A percentile compares a stretch with the other conserved stretches of the same genome.
Evolutionary conservation across 1,284 basidiomycete genomes (phyloP).

Genomic region (Marasmius fiardii): DNA sequence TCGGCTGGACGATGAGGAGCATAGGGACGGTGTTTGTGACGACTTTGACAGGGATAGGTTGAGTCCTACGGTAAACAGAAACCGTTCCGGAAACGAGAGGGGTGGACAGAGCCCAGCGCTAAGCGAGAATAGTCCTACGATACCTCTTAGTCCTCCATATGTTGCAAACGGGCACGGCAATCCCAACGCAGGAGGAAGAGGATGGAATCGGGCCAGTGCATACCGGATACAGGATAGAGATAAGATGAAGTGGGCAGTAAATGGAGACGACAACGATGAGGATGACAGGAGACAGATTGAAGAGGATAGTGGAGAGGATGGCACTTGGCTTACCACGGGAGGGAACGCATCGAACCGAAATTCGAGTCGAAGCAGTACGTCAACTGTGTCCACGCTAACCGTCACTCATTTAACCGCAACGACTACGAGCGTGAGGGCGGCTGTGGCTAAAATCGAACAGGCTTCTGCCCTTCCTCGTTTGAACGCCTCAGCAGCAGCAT

Average conservation of each 20-base stretch:
- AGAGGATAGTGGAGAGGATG: conserved; percentile 15
- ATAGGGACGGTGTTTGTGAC: background rate
- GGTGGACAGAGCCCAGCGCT: conserved; percentile 26
- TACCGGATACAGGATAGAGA: conserved; percentile 7
- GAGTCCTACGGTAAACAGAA: conserved; percentile 6
- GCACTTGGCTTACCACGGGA: conserved; percentile 16
- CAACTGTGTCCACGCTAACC: conserved; percentile 44
- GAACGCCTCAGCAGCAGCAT: background rate
- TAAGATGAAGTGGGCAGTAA: background rate
- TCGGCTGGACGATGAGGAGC: conserved; percentile 2
- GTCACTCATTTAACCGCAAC: conserved; percentile 38
- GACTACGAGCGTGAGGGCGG: conserved; percentile 35
- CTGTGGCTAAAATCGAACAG: conserved; percentile 31
- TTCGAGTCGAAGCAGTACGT: conserved; percentile 44
- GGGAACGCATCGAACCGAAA: conserved; percentile 35
- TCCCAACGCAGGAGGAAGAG: background rate
- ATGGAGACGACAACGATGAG: background rate
- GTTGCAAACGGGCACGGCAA: background rate
- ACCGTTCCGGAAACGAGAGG: conserved; percentile 2
- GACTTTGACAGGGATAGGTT: background rate
- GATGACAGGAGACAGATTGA: conserved; percentile 1
- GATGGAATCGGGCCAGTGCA: conserved; percentile 4
- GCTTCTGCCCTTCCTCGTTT: background rate
- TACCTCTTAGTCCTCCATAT: conserved; percentile 30
- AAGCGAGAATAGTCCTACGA: conserved; percentile 32